These are phyloP conservation scores for Fusarium transvaalense DNA, from an alignment of 2,329 filamentous ascomycete genomes.

Conservation along the genomic window DNA sequence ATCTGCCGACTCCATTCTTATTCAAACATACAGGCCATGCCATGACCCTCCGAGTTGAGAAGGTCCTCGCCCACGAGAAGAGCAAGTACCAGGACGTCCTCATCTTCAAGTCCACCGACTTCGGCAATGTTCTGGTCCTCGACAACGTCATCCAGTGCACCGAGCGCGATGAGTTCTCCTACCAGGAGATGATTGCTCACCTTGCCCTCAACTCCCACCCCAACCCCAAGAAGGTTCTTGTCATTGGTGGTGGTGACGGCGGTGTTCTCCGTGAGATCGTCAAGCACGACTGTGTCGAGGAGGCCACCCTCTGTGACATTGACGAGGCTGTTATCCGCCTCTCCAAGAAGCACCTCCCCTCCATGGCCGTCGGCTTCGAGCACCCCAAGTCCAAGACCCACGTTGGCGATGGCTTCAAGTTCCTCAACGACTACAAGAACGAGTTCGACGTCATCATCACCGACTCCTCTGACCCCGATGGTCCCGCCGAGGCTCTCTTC, in stretches of 20 bases:
- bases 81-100: conserved; percentile 99
- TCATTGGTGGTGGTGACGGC: conserved; percentile 97
- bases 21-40: conserved; percentile 76
- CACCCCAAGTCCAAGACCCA: conserved; percentile 95
- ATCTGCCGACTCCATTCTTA: conserved; percentile 6
- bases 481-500: conserved; percentile 95
- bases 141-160: conserved; percentile 99
- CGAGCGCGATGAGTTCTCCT: conserved; percentile 98
- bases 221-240: conserved; percentile 96
- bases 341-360: conserved; percentile 96
- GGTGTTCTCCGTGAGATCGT: conserved; percentile 98
- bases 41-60: conserved; percentile 98
- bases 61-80: conserved; percentile 99
- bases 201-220: conserved; percentile 99
- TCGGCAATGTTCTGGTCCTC: conserved; percentile 94
- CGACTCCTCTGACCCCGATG: conserved; percentile 97
- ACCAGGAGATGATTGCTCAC: conserved; percentile 99
- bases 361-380: conserved; percentile 92
- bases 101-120: conserved; percentile 97
- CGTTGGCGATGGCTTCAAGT: conserved; percentile 98
- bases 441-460: conserved; percentile 99
- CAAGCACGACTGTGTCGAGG: conserved; percentile 98
- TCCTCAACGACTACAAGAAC: conserved; percentile 96
- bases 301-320: conserved; percentile 97
- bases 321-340: conserved; percentile 98